Evolutionary conservation across 2,329 filamentous ascomycete species (phyloP).

Genomic region (Westerdykella sp.): DNA sequence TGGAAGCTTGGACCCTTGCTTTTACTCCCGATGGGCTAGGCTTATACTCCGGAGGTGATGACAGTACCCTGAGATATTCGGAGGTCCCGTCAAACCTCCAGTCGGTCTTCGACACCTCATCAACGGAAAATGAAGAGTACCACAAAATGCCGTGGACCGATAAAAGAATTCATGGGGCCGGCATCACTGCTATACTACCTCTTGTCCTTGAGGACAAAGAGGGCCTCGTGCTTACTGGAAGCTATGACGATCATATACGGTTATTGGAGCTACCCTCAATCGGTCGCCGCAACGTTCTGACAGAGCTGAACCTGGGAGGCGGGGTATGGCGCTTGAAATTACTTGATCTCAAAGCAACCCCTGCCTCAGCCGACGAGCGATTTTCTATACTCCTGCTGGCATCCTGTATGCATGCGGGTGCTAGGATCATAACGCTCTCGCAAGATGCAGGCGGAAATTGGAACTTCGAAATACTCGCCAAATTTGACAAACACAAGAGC

Average conservation of each 20-base stretch:
- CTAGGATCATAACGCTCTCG: constrained; percentile 54
- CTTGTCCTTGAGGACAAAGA: constrained; percentile 44
- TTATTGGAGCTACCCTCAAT: constrained; percentile 47
- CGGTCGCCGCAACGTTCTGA: constrained; percentile 49
- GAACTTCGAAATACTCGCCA: constrained; percentile 58
- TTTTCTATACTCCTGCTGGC: constrained; percentile 48
- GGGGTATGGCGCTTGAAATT: constrained; percentile 84
- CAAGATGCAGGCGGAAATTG: constrained; percentile 40
- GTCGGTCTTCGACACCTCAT: constrained; percentile 1
- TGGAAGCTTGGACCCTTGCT: constrained; percentile 70
- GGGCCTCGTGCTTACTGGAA: constrained; percentile 70
- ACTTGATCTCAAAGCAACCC: constrained; percentile 33
- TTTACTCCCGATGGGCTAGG: constrained; percentile 45
- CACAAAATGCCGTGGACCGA: constrained; percentile 40
- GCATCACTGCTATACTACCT: constrained; percentile 81
- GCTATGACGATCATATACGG: constrained; percentile 81
- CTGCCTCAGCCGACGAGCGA: constrained; percentile 7
- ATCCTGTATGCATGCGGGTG: constrained; percentile 91
- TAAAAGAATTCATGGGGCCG: constrained; percentile 63
- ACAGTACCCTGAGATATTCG: constrained; percentile 53
- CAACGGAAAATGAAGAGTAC: constrained; percentile 5
- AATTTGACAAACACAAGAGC: constrained; percentile 79
- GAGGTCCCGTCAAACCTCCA: constrained; percentile 11
- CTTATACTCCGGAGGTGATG: constrained; percentile 69
- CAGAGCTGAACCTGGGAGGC: constrained; percentile 61